Percentiles rank a stretch among this genome's conserved stretches.
phyloP scores from a whole-genome alignment of 345 rosid genomes.

The Corchorus capsularis region DNA sequence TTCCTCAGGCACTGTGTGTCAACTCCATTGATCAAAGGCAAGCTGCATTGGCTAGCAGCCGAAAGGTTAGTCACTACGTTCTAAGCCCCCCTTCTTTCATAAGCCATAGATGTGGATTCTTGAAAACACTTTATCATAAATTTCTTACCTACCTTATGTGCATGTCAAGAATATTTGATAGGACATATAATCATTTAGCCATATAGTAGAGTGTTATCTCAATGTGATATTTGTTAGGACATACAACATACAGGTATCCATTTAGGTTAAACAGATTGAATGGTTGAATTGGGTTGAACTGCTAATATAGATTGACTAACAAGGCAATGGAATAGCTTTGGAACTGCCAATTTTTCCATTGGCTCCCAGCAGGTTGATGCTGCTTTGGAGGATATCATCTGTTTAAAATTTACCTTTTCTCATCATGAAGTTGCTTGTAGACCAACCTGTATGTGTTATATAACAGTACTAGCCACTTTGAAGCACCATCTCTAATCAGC shows the following conservation, averaged over 20 bases:
- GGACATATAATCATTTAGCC: not conserved
- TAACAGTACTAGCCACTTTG: not conserved
- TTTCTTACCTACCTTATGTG: no score
- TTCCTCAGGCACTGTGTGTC: conserved; percentile 76
- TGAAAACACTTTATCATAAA: not conserved
- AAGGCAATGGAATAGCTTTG: not conserved
- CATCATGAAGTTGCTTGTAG: conserved; percentile 9
- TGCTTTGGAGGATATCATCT: not conserved
- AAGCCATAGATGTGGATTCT: not conserved
- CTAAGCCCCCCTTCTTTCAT: not conserved
- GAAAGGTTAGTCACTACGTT: conserved; percentile 63
- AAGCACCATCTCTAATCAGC: not conserved
- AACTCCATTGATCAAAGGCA: conserved; percentile 66
- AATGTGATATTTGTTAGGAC: not conserved
- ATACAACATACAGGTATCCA: not conserved
- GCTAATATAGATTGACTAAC: not conserved
- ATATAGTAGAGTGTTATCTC: not conserved
- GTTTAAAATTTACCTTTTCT: conserved; percentile 2
- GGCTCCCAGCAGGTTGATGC: not conserved
- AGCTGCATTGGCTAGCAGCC: conserved; percentile 82
- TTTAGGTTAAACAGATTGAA: not conserved
- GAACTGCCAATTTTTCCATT: not conserved
- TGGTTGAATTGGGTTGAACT: not conserved
- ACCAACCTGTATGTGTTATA: not conserved
- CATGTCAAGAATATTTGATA: not conserved